Conservation (phyloP, 164 flowering plant genomes). For the Liriodendron chinense region DNA sequence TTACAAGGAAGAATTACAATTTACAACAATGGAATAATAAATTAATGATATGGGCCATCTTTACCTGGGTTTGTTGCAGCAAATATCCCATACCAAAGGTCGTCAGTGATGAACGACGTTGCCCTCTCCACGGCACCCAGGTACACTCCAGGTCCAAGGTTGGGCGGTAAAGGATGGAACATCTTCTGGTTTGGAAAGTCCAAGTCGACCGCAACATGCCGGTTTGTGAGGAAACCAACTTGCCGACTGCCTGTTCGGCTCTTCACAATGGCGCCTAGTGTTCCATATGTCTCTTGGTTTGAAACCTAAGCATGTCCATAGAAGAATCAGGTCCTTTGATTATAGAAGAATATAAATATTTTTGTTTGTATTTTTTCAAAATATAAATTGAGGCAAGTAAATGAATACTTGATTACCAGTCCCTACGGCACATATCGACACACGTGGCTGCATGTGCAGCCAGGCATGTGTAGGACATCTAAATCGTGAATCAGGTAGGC, state of each 20-base stretch:
- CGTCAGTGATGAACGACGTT: constrained; percentile 97
- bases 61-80: constrained; percentile 99
- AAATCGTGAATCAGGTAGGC: background rate
- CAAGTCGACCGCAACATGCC: constrained; percentile 95
- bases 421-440: too few species aligned
- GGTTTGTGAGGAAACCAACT: constrained; percentile 94
- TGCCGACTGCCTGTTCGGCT: constrained; percentile 90
- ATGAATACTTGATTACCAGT: too few species aligned
- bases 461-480: background rate
- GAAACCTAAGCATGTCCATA: constrained; percentile 60
- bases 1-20: too few species aligned
- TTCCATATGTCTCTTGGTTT: constrained; percentile 96
- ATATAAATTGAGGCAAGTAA: background rate
- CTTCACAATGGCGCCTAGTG: constrained; percentile 94
- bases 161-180: constrained; percentile 99
- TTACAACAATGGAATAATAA: background rate
- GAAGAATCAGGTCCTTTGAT: background rate
- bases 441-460: background rate
- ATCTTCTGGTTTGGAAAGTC: constrained; percentile 98
- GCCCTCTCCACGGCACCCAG: constrained; percentile 99
- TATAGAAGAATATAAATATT: too few species aligned
- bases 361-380: too few species aligned
- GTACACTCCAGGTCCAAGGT: constrained; percentile 96
- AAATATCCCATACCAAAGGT: constrained; percentile 96
- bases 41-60: constrained; percentile 11